phyloP scores from a whole-genome alignment of 2,329 filamentous ascomycete genomes.

The Ophiostoma tasmaniense region DNA sequence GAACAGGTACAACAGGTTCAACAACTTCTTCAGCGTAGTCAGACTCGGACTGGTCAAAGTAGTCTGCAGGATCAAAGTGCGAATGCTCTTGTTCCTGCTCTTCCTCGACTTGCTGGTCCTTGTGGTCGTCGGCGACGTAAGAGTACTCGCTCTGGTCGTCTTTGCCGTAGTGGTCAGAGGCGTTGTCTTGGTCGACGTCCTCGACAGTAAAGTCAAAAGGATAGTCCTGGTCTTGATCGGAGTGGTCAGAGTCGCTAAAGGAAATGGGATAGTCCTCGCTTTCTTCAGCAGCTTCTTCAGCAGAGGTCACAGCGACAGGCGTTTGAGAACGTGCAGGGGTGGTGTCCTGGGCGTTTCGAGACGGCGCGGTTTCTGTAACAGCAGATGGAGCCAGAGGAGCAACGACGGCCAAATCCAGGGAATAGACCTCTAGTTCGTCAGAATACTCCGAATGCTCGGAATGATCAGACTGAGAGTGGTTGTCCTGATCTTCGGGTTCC shows the following conservation, averaged over 20 bases:
- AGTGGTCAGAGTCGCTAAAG: not conserved
- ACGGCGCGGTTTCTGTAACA: slow-evolving; percentile 21
- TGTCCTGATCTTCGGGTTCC: not conserved
- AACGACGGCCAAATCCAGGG: slow-evolving; percentile 9
- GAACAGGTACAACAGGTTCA: not conserved
- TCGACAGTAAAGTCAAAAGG: slow-evolving; percentile 4
- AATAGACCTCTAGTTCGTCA: not conserved
- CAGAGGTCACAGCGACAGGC: slow-evolving; percentile 2
- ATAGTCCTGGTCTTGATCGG: not conserved
- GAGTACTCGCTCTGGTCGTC: not conserved
- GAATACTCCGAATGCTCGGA: not conserved
- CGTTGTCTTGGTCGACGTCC: not conserved
- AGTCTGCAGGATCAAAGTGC: slow-evolving; percentile 1
- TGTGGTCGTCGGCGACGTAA: not conserved
- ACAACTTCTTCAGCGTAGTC: not conserved
- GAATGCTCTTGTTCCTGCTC: not conserved
- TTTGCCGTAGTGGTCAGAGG: not conserved
- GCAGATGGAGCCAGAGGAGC: not conserved
- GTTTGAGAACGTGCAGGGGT: slow-evolving; percentile 33
- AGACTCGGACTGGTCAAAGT: slow-evolving; percentile 3
- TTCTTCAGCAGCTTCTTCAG: not conserved
- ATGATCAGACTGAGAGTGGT: not conserved
- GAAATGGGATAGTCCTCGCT: not conserved
- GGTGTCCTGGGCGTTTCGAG: slow-evolving; percentile 33
- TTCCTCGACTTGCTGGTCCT: not conserved